These are phyloP conservation scores for Ceratocystis destructans DNA, from an alignment of 2,329 filamentous ascomycete genomes.

Conservation along the genomic window DNA sequence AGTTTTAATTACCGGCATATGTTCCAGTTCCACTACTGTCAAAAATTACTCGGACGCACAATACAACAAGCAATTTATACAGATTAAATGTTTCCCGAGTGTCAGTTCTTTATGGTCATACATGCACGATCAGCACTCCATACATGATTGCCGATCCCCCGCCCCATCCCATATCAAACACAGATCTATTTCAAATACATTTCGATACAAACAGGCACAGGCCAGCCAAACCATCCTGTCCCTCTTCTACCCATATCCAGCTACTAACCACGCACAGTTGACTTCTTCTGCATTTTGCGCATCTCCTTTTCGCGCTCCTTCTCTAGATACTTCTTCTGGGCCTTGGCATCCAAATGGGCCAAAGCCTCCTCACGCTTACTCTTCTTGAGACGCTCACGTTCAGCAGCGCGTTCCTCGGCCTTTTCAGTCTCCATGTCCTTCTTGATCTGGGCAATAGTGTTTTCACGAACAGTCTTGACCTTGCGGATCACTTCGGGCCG, in stretches of 20 bases:
- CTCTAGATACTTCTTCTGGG: constrained; percentile 74
- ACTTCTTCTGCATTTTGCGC: constrained; percentile 41
- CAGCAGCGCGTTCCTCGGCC: constrained; percentile 59
- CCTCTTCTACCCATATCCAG: background rate
- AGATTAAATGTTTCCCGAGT: no score
- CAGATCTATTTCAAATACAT: constrained; percentile 3
- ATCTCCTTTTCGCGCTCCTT: constrained; percentile 64
- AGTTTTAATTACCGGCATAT: no score
- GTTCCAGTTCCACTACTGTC: no score
- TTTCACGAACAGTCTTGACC: constrained; percentile 65
- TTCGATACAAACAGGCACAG: background rate
- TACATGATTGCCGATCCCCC: background rate
- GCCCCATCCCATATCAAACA: background rate
- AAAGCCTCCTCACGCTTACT: constrained; percentile 77
- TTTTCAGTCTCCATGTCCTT: constrained; percentile 67
- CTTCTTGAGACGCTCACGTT: constrained; percentile 68
- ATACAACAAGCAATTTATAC: no score
- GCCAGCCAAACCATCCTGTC: background rate
- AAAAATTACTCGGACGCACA: no score
- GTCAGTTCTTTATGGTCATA: no score
- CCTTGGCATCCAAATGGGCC: constrained; percentile 62
- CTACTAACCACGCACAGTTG: constrained; percentile 37
- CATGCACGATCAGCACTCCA: background rate
- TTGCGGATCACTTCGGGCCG: constrained; percentile 80
- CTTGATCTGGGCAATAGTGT: constrained; percentile 64